phyloP scores from a whole-genome alignment of 2,329 filamentous ascomycete genomes.

The Aspergillaceae sp. region DNA sequence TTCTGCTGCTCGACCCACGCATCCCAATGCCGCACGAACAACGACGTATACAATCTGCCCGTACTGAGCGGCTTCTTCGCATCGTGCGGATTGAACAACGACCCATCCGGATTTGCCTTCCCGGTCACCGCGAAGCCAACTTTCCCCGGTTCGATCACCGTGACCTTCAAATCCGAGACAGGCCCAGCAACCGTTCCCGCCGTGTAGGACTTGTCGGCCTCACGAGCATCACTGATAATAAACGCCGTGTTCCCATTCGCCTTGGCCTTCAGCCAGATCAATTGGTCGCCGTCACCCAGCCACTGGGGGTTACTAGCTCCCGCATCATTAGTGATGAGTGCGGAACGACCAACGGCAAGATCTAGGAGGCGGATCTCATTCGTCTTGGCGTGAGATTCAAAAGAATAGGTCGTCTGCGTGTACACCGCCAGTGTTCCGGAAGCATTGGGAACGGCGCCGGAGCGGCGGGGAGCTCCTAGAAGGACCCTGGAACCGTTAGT shows the following conservation, averaged over 20 bases:
- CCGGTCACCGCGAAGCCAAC: constrained; percentile 41
- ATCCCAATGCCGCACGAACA: constrained; percentile 49
- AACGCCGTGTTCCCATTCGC: constrained; percentile 41
- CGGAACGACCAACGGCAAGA: constrained; percentile 32
- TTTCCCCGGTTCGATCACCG: constrained; percentile 32
- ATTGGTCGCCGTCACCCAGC: constrained; percentile 35
- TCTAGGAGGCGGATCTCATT: constrained; percentile 41
- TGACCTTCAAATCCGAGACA: constrained; percentile 40
- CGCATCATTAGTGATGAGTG: constrained; percentile 36
- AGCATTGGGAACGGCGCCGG: constrained; percentile 37
- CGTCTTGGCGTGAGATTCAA: constrained; percentile 40
- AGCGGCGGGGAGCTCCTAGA: constrained; percentile 39
- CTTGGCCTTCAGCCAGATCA: constrained; percentile 40
- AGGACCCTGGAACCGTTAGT: constrained; percentile 29
- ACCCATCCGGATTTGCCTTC: constrained; percentile 40
- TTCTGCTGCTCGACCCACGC: constrained; percentile 41
- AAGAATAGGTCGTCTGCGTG: constrained; percentile 43
- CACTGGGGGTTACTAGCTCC: constrained; percentile 40
- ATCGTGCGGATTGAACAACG: constrained; percentile 43
- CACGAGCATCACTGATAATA: constrained; percentile 35
- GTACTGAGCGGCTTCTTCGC: constrained; percentile 38
- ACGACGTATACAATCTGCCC: constrained; percentile 42
- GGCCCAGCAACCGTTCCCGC: constrained; percentile 40
- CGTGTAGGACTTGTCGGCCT: constrained; percentile 34
- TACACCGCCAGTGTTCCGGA: constrained; percentile 41